Evolutionary conservation across 1,284 basidiomycete species (phyloP), one percentile per base, ranked within the genome.

Genomic region (Malassezia slooffiae): DNA sequence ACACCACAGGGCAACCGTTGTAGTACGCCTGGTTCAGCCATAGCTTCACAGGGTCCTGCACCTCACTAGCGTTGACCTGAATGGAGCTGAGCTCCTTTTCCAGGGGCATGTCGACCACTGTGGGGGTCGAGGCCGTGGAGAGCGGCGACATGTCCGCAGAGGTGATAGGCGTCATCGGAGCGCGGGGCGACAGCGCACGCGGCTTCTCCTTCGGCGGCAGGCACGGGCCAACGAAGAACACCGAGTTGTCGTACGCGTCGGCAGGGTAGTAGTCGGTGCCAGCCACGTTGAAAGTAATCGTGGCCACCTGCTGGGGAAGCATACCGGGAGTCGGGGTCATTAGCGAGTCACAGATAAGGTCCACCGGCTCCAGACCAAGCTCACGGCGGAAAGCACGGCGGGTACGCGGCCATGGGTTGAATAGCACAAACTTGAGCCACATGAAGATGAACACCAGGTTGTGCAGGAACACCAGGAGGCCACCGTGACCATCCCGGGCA

Each of bases 1-100:
- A 66, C 15, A 66, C 43, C 13, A 66, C 59, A 17, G 50, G 52
- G 38, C 58, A 48, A 24, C 51, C 52, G 3, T 47, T 46, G 5
- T 30, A 23, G 16, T 44, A 41, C 11, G 57, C 58, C 9, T 52
- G 43, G 28, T 58, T 57, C 39, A 62, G 39, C 56, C 58, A 62
- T 3, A 24, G 31, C 35, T 41, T 54, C 4, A 50, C 38, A 16
- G 43, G 34, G 19, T 52, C 50, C 4, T n/a, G 31, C 13, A 19
- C 19, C 10, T 3, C 35, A 16, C 27, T 33, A 5, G 47, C 9
- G 4, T 24, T n/a, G 5, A 30, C 9, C 22, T 33, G 42, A 7
- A 27, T 11, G 2, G 16, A 16, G 5, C 11, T 3, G 30, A 41
- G 28, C 12, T 41, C 39, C 38, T 43, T 38, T 30, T 55, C 55